Evolutionary conservation across 805 yeast genomes (phyloP), one percentile per base, ranked within the genome.

Genomic region (Kodamaea kakaduensis): DNA sequence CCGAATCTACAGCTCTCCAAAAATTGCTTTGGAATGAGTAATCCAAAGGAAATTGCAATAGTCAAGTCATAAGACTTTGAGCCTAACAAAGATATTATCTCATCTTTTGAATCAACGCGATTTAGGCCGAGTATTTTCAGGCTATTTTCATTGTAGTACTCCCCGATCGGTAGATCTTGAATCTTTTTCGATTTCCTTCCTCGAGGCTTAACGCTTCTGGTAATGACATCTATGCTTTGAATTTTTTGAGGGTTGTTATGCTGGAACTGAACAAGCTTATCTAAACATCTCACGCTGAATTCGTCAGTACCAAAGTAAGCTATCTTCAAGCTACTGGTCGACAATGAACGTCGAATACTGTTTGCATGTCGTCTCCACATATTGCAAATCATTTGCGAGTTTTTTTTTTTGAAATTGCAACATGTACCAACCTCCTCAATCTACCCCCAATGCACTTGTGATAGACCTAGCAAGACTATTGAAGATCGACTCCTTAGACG

Each of bases 41-140:
- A 69, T 0, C 97, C 98, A 55, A 78, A 93, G 0, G 97, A 87
- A 1, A 88, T 97, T 0, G 97, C 97, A n/a, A 93, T 68, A 1
- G 88, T 81, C 44, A 88, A 52, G 43, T 83, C 75, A 54, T 72
- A 81, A 2, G 54, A 37, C 1, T 53, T 38, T 0, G 41, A 31
- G 0, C 44, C 40, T 31, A 55, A 15, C 2, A 51, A 39, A 29
- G 47, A 42, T 34, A 46, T 32, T 9, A 67, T 72, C 17, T 74
- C 81, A 0, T 44, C 31, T 1, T 55, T 47, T 1, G 67, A 48
- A 34, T 81, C 88, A 0, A 83, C 85, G 24, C 82, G 55, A 6
- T 62, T 50, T 1, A 78, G 37, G 1, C 55, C 51, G 1, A 79
- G 39, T 0, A 52, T 52, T 5, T 61, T 36, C 0, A 23, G n/a